phyloP scores from a whole-genome alignment of 306 rosid genomes.

The Pterocarpus macrocarpus region DNA sequence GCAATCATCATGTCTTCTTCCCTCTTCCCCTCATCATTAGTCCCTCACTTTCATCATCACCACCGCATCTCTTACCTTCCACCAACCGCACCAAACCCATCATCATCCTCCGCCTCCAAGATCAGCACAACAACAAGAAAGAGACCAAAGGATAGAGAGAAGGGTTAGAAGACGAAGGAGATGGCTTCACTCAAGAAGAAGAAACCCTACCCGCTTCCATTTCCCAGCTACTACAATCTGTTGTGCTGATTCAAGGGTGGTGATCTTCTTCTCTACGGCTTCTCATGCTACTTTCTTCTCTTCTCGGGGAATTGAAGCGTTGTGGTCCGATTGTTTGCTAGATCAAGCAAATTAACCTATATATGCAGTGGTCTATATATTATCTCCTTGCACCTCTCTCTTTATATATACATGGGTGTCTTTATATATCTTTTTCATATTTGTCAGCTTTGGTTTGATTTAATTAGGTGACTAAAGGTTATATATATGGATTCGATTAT shows the following conservation, averaged over 20 bases:
- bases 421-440: constrained; percentile 1
- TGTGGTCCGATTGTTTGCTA: constrained; percentile 78
- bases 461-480: constrained; percentile 35
- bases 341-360: constrained; percentile 51
- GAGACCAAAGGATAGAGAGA: constrained; percentile 53
- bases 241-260: constrained; percentile 40
- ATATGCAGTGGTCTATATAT: neutral
- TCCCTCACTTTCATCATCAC: constrained; percentile 70
- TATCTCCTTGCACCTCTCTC: neutral
- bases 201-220: constrained; percentile 65
- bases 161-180: constrained; percentile 59
- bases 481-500: constrained; percentile 36
- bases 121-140: constrained; percentile 55
- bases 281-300: constrained; percentile 60
- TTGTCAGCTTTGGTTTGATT: constrained; percentile 35
- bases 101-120: constrained; percentile 45
- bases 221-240: neutral
- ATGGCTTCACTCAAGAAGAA: constrained; percentile 76
- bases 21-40: constrained; percentile 31
- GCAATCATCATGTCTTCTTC: constrained; percentile 81
- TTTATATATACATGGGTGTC: constrained; percentile 1
- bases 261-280: constrained; percentile 48
- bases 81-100: constrained; percentile 62
- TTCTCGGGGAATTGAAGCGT: constrained; percentile 88
- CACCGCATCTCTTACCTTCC: constrained; percentile 55